phyloP scores from a whole-genome alignment of 106 monocot genomes.

The Allium cepa region DNA sequence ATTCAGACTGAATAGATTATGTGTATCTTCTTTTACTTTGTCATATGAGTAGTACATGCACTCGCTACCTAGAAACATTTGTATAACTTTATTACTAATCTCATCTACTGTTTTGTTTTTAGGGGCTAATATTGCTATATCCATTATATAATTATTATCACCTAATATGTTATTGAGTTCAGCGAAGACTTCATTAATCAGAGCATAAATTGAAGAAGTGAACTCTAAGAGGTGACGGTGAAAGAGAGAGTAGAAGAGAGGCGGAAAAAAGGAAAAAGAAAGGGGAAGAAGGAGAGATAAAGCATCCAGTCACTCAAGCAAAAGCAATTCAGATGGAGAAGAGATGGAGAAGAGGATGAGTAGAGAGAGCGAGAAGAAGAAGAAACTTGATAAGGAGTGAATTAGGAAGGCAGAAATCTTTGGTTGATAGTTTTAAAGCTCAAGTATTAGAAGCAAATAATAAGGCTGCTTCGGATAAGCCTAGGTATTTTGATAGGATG shows the following conservation, averaged over 20 bases:
- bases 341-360: constrained; percentile 38
- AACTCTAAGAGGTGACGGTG: constrained; percentile 33
- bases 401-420: constrained; percentile 24
- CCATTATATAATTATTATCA: no score
- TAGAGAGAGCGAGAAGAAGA: constrained; percentile 58
- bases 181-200: no score
- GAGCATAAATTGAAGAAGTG: no score
- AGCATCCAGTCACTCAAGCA: constrained; percentile 47
- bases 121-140: no score
- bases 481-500: constrained; percentile 65
- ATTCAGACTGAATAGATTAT: no score
- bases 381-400: constrained; percentile 48
- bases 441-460: constrained; percentile 8
- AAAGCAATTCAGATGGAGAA: constrained; percentile 85
- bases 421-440: constrained; percentile 17
- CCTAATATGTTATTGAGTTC: no score
- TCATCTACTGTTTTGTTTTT: no score
- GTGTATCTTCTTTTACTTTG: no score
- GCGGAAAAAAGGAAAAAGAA: constrained; percentile 41
- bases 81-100: no score
- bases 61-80: no score
- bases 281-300: constrained; percentile 36
- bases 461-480: constrained; percentile 15
- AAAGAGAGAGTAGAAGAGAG: constrained; percentile 32
- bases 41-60: no score